phyloP scores from a whole-genome alignment of 495 filamentous ascomycete genomes.

The Penicillium lagena region DNA sequence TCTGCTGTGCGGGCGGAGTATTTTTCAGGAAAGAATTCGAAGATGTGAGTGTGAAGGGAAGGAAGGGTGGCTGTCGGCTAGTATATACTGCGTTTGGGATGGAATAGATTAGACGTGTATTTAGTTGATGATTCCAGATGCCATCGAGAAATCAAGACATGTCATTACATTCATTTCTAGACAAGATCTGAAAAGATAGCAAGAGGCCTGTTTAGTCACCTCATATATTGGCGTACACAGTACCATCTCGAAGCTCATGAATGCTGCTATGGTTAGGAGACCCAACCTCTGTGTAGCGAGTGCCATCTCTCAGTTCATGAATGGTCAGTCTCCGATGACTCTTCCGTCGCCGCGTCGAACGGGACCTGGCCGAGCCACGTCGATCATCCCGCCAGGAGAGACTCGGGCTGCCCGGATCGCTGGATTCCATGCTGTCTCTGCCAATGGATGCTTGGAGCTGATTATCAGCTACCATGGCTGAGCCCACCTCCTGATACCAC shows the following conservation, averaged over 20 bases:
- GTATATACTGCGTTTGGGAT: too few species aligned
- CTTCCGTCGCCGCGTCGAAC: conserved; percentile 16
- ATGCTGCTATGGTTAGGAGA: conserved; percentile 30
- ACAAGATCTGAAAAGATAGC: conserved; percentile 2
- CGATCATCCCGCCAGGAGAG: conserved; percentile 2
- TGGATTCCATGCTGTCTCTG: conserved; percentile 25
- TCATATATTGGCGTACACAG: conserved; percentile 37
- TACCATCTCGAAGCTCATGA: conserved; percentile 41
- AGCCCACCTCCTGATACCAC: conserved; percentile 31
- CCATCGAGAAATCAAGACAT: background rate
- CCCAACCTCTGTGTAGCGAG: conserved; percentile 35
- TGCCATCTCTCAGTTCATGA: conserved; percentile 39
- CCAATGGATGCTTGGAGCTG: conserved; percentile 32
- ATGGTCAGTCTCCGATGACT: conserved; percentile 33
- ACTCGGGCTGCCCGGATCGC: conserved; percentile 26
- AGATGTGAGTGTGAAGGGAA: conserved; percentile 15
- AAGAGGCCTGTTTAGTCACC: background rate
- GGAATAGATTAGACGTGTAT: conserved; percentile 3
- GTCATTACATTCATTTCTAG: background rate
- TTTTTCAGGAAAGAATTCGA: conserved; percentile 27
- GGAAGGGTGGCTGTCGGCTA: too few species aligned
- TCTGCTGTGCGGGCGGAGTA: conserved; percentile 46
- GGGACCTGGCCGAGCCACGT: too few species aligned
- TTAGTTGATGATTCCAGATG: background rate
- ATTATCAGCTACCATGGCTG: conserved; percentile 30